Base-by-base conservation (phyloP, 169 alveolate genomes). In the Plasmodium gallinaceum region DNA sequence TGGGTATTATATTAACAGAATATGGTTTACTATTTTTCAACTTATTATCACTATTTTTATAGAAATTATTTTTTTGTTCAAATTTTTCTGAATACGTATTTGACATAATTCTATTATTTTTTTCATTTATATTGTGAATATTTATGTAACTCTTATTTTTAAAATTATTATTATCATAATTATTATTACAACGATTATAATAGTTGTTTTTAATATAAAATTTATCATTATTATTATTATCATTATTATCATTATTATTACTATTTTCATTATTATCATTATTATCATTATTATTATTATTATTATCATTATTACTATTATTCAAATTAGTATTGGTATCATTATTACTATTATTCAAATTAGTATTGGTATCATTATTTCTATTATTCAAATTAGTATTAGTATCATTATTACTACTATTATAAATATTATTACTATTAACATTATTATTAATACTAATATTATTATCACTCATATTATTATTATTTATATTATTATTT, bases 1-100 rank as follows among this genome's bases (percentile, higher is more conserved):
- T 6, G 7, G 26, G 16, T 10, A 9, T 26, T 26, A 24, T 5
- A 65, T 65, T 65, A n/a, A 9, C 26, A 10, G 39, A 6, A 37
- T 65, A 14, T 9, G 26, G 16, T 24, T 76, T 64, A 37, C 20
- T 73, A 62, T 6, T 71, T 7, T 54, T n/a, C 22, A 54, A 7
- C 12, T 54, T 54, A 54, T 54, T 54, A 51, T 60, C 88, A 42
- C 16, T 18, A 48, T 39, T 60, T 60, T 60, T 60, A 51, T 74
- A 60, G 58, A 60, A 74, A 74, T 74, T 58, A 9, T 58, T 20
- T 43, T 74, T 60, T 32, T 60, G 74, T 22, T 74, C 88, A 43
- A 39, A 60, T 60, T 60, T 74, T 12, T 60, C 88, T 18, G 58
- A 39, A 65, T 74, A 74, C 32, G 51, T 73, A 43, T n/a, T 60